Evolutionary conservation across 2,329 filamentous ascomycete species (phyloP), one percentile per base, ranked within the genome.

Genomic region (Aspergillus neoniger): DNA sequence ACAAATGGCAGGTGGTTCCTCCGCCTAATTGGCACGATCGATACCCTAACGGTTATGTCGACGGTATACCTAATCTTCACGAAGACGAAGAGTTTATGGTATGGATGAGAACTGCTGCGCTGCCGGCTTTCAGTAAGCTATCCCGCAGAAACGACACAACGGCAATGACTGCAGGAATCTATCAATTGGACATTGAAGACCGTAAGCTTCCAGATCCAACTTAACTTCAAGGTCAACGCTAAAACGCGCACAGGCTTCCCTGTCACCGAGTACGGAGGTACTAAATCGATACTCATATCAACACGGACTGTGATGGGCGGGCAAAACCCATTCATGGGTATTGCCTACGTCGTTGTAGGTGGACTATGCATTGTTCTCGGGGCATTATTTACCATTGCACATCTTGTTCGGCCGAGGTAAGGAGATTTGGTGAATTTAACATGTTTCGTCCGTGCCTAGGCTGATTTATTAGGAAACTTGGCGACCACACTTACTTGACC

Each of bases 91-190:
- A 88, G 47, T 96, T 99, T 76, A 93, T 97, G 79, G 93, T 98
- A 21, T 99, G 95, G 95, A 99, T 99, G 95, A 88, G 95, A 69
- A 96, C 96, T 1, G 95, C 95, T 23, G 95, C 94, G 60, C 80
- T 98, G 69, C 95, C 95, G 1, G 90, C 89, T 5, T 99, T 99
- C 75, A 96, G 91, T 84, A 99, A 99, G 80, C 82, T 99, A 50
- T 91, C 92, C 49, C 86, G 89, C 76, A 86, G 92, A 61, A 97
- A 97, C 72, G 89, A 96, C 73, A 82, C 81, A 0, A 79, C 83
- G 2, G 74, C 80, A 0, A 89, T 99, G 89, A 70, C 74, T 36
- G 72, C 80, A 15, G 95, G 94, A 28, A 86, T 79, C 19, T 99
- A 99, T 75, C 81, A 86, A 63, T 79, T 99, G 56, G 82, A 90